Evolutionary conservation across 345 rosid genomes (phyloP), one percentile per base, ranked within the genome.

Genomic region (Noccaea bulbosa): DNA sequence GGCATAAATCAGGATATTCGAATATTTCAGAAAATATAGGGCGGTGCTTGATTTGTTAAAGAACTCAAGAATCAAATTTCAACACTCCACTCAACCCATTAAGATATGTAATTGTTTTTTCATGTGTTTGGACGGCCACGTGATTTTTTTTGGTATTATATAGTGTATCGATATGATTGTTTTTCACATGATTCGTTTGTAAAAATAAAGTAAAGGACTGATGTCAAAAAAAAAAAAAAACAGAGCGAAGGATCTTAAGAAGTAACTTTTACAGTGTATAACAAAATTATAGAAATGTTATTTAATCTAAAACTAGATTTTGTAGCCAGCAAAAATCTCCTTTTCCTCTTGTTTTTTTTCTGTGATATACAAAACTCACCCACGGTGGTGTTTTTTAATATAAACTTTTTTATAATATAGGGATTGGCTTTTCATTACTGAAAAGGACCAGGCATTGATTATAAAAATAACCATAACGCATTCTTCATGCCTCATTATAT

Each of bases 1-100:
- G 5, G 54, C 57, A 34, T 73, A 40, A 54, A 32, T n/a, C 2
- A 73, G 54, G 47, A 73, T 73, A 66, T 66, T 16, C 72, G 62
- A 41, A 73, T 64, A 53, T 45, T 37, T 8, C 11, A 37, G 14
- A 50, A n/a, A 40, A 4, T 40, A 6, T 59, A 8, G 67, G 67
- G 3, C 14, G 54, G 66, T 72, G 41, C 48, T 34, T 44, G 11
- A 56, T 20, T 17, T 51, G 45, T 40, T 32, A 39, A 11, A 61
- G 49, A 40, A 49, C 11, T 32, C 3, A 6, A 37, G 65, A 57
- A 33, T 37, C 66, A 3, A 35, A 58, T 47, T 14, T n/a, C 9
- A 46, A 58, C 63, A 67, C 11, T 54, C 32, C 71, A 54, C 71
- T 56, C 47, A 14, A 69, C 37, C 8, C 15, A 35, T 9, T 46